phyloP scores from a whole-genome alignment of 257 asterid species.

The Paraleonurus japonicus region DNA sequence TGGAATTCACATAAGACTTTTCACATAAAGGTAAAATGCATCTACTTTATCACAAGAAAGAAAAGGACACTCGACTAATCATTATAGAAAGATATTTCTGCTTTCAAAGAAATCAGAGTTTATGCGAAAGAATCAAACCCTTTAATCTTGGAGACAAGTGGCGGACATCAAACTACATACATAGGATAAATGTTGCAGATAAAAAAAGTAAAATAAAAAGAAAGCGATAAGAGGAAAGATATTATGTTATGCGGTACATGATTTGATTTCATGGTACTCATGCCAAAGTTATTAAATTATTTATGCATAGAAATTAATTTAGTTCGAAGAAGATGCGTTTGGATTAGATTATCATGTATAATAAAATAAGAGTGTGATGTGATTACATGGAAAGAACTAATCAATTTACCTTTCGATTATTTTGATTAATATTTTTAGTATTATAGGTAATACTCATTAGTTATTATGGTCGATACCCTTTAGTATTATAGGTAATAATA shows the following conservation, averaged over 20 bases:
- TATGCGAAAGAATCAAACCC: constrained; percentile 15
- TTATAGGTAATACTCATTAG: too few species aligned
- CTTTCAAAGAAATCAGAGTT: background rate
- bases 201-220: background rate
- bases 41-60: constrained; percentile 16
- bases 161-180: background rate
- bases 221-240: background rate
- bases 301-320: too few species aligned
- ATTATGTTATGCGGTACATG: background rate
- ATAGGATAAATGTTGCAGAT: background rate
- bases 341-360: too few species aligned
- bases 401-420: too few species aligned
- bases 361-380: too few species aligned
- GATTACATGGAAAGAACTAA: too few species aligned
- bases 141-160: constrained; percentile 27
- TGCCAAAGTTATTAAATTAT: too few species aligned
- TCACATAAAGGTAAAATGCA: constrained; percentile 21
- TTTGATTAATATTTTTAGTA: too few species aligned
- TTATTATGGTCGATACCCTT: too few species aligned
- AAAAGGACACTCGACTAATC: constrained; percentile 16
- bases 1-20: constrained; percentile 16
- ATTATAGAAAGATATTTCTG: constrained; percentile 20
- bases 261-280: background rate
- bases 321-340: too few species aligned
- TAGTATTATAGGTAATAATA: too few species aligned